Conservation (phyloP, 495 filamentous ascomycete species). For the Hamigera avellanea region DNA sequence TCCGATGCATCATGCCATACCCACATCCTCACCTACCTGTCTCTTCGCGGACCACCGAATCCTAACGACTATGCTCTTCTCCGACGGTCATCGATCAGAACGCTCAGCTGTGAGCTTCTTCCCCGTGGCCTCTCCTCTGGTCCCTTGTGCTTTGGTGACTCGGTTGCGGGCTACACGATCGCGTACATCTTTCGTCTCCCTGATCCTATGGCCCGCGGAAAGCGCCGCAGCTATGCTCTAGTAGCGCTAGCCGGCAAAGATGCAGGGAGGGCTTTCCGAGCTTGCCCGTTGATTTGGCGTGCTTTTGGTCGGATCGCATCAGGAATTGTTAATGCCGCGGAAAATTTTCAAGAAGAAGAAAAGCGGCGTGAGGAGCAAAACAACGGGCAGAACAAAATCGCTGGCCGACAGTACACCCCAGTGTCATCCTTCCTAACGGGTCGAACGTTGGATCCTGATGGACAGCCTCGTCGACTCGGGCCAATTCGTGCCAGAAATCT, state of each 20-base stretch:
- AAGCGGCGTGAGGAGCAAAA: slow-evolving; percentile 33
- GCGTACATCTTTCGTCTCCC: slow-evolving; percentile 86
- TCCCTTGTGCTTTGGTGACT: slow-evolving; percentile 79
- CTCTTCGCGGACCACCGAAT: slow-evolving; percentile 68
- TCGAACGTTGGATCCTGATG: slow-evolving; percentile 45
- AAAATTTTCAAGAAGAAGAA: slow-evolving; percentile 38
- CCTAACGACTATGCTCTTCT: slow-evolving; percentile 71
- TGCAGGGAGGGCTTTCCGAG: slow-evolving; percentile 61
- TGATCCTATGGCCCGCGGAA: slow-evolving; percentile 78
- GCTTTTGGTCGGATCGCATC: slow-evolving; percentile 68
- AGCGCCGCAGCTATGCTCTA: slow-evolving; percentile 76
- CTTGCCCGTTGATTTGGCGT: slow-evolving; percentile 59
- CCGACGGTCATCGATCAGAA: slow-evolving; percentile 74
- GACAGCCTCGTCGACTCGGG: slow-evolving; percentile 37
- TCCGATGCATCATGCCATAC: slow-evolving; percentile 50
- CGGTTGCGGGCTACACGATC: slow-evolving; percentile 73
- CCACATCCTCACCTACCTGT: slow-evolving; percentile 78
- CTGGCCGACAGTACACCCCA: slow-evolving; percentile 35
- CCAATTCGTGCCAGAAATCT: slow-evolving; percentile 62
- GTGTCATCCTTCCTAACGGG: slow-evolving; percentile 55
- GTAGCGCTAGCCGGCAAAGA: slow-evolving; percentile 66
- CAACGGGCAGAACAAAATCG: slow-evolving; percentile 11
- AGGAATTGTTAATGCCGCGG: slow-evolving; percentile 57
- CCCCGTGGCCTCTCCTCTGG: slow-evolving; percentile 66
- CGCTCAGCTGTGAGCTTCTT: slow-evolving; percentile 73